Evolutionary conservation across 176 grass and related monocot species (phyloP).

Genomic region (Dactylis glomerata): DNA sequence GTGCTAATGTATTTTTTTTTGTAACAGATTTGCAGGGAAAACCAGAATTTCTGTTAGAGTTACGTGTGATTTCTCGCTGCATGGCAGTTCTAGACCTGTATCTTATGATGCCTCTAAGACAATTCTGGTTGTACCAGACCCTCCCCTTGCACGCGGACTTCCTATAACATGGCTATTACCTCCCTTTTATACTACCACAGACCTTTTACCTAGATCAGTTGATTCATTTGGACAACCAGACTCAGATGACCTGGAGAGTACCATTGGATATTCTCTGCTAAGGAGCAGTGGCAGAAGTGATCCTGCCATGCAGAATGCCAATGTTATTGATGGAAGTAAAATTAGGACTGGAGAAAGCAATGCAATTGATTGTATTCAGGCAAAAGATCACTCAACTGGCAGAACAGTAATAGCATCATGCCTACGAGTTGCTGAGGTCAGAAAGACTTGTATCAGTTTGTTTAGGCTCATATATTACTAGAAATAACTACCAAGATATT

Average conservation of each 20-base stretch:
- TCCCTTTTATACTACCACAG: conserved; percentile 70
- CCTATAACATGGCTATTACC: conserved; percentile 87
- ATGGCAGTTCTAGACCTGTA: conserved; percentile 54
- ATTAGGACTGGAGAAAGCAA: conserved; percentile 75
- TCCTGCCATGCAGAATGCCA: conserved; percentile 47
- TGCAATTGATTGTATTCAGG: conserved; percentile 75
- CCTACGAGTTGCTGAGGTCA: conserved; percentile 88
- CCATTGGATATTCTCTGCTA: conserved; percentile 67
- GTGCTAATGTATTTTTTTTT: conserved; percentile 26
- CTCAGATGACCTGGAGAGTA: conserved; percentile 30
- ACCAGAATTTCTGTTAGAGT: conserved; percentile 70
- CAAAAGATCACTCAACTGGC: conserved; percentile 76
- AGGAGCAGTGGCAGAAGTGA: conserved; percentile 48
- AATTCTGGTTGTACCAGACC: conserved; percentile 76
- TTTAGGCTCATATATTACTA: not conserved
- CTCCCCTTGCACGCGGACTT: conserved; percentile 76
- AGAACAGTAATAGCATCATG: conserved; percentile 93
- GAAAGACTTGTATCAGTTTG: conserved; percentile 33
- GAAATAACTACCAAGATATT: not conserved
- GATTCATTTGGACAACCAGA: conserved; percentile 41
- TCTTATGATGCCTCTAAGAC: conserved; percentile 73
- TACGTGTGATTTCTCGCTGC: conserved; percentile 71
- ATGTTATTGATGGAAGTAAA: conserved; percentile 62
- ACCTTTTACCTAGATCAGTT: conserved; percentile 60
- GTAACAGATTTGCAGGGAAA: conserved; percentile 79